Conservation (phyloP, 2,329 filamentous ascomycete genomes). For the Eurotiales sp. region DNA sequence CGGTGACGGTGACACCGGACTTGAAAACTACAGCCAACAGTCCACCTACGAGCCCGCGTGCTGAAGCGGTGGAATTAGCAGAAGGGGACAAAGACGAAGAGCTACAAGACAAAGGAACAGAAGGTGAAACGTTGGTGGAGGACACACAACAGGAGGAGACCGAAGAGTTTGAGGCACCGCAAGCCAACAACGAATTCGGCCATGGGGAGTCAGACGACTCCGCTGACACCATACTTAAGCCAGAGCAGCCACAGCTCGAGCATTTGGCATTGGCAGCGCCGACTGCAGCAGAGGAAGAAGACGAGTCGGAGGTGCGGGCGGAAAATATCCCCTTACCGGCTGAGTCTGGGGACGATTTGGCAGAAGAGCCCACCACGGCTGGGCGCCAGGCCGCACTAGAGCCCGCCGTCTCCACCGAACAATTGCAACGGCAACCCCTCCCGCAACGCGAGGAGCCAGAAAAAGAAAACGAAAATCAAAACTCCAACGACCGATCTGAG, state of each 20-base stretch:
- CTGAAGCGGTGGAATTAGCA: background rate
- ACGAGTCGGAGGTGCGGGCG: background rate
- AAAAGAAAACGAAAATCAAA: slow-evolving; percentile 17
- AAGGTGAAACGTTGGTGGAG: background rate
- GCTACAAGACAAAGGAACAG: background rate
- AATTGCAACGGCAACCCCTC: slow-evolving; percentile 15
- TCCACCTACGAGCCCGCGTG: background rate
- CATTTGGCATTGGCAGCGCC: background rate
- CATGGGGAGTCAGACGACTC: background rate
- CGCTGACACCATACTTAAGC: background rate
- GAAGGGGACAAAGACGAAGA: too few species aligned
- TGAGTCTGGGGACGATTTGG: slow-evolving; percentile 4
- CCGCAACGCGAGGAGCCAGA: slow-evolving; percentile 21
- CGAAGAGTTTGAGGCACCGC: background rate
- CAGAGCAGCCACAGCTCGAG: background rate
- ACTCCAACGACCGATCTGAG: slow-evolving; percentile 20
- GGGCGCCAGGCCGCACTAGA: slow-evolving; percentile 8
- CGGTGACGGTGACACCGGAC: background rate
- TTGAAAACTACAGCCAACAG: background rate
- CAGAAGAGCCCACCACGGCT: slow-evolving; percentile 9
- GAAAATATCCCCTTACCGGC: slow-evolving; percentile 9
- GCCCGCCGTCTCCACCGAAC: slow-evolving; percentile 9
- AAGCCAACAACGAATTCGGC: background rate
- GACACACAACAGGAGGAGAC: background rate
- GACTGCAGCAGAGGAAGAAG: background rate